These are phyloP conservation scores for Crithidia fasciculata DNA, from an alignment of 208 protist species.

Conservation along the genomic window DNA sequence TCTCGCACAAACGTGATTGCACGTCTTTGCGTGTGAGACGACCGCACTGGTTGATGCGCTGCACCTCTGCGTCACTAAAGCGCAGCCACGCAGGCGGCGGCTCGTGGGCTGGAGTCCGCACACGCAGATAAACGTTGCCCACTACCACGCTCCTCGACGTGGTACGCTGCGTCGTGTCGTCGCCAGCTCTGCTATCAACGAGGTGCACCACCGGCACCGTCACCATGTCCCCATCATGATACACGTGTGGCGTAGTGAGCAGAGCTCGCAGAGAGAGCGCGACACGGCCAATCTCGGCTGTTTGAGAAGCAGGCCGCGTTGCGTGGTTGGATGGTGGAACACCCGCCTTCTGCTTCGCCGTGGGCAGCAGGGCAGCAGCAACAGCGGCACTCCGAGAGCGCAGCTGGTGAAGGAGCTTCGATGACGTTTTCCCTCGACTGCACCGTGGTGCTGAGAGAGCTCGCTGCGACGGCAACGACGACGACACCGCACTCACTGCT, in stretches of 20 bases:
- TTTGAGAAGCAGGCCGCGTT: background rate
- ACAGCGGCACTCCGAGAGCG: constrained; percentile 1
- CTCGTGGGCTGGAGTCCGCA: constrained; percentile 40
- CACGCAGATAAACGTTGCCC: constrained; percentile 35
- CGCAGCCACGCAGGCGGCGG: constrained; percentile 37
- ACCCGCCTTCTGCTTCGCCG: no score
- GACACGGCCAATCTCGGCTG: constrained; percentile 1
- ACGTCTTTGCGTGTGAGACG: background rate
- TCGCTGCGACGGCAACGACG: no score
- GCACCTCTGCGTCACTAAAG: background rate
- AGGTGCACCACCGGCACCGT: constrained; percentile 40
- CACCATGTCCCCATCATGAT: constrained; percentile 37
- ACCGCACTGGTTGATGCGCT: background rate
- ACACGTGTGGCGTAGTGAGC: constrained; percentile 32
- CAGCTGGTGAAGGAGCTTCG: constrained; percentile 6
- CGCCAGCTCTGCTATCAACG: constrained; percentile 22
- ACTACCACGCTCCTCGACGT: constrained; percentile 7
- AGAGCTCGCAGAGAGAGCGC: constrained; percentile 12
- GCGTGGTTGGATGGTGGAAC: no score
- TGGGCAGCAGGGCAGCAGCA: background rate
- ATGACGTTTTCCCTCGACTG: background rate
- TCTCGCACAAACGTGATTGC: background rate
- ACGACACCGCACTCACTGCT: background rate
- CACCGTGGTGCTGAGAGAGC: background rate
- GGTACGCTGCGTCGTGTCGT: background rate